These are phyloP conservation scores for Trametes cingulata DNA, from an alignment of 768 basidiomycete genomes.

Conservation along the genomic window DNA sequence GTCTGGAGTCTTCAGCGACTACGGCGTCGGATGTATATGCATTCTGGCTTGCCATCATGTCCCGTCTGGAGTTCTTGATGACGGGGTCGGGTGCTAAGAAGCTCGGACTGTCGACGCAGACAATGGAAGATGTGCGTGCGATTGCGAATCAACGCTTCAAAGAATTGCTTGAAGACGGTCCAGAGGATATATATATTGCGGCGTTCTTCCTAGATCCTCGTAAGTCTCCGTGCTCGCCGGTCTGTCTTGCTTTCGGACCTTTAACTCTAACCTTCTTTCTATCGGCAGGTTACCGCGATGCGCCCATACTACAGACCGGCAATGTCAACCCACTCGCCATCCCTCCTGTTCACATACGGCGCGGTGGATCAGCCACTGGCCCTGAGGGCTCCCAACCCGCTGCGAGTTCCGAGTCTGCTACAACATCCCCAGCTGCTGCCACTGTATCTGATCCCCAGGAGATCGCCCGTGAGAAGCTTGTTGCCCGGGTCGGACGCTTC, in stretches of 20 bases:
- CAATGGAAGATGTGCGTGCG: neutral
- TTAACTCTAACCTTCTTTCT: too few relatives aligned
- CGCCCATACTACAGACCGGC: neutral
- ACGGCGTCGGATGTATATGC: neutral
- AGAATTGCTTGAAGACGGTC: neutral
- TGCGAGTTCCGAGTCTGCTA: too few relatives aligned
- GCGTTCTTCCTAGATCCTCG: too few relatives aligned
- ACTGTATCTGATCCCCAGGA: too few relatives aligned
- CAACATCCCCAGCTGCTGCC: too few relatives aligned
- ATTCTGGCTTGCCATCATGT: neutral
- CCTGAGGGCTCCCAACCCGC: neutral
- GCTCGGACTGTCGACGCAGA: neutral
- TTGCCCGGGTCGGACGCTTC: neutral
- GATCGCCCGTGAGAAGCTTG: neutral
- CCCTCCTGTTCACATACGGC: neutral
- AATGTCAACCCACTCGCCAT: neutral
- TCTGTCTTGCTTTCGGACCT: too few relatives aligned
- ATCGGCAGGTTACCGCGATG: neutral
- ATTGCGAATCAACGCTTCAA: constrained; percentile 4
- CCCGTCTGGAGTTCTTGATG: neutral
- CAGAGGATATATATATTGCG: neutral
- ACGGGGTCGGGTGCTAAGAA: too few relatives aligned
- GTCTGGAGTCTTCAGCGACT: neutral
- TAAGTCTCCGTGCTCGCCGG: too few relatives aligned
- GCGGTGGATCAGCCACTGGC: neutral